Conservation (phyloP, 371 early-diverging fungal species). For the Saksenaea oblongispora region DNA sequence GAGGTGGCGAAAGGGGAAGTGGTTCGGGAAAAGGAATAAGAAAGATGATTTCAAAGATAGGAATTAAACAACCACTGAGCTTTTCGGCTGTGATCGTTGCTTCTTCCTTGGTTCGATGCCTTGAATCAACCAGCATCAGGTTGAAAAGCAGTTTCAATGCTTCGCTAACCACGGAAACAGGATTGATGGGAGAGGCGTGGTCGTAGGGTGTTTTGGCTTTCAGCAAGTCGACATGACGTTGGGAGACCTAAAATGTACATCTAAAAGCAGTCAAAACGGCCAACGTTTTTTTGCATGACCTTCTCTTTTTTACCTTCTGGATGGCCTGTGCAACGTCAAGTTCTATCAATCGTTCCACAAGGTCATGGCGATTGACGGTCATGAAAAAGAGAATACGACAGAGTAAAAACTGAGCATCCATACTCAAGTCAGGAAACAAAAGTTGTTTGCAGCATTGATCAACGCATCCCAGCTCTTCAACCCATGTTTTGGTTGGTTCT, state of each 20-base stretch:
- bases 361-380: constrained; percentile 48
- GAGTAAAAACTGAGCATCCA: constrained; percentile 56
- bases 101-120: constrained; percentile 8
- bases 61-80: constrained; percentile 27
- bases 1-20: constrained; percentile 70
- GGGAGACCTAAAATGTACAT: constrained; percentile 5
- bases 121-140: constrained; percentile 48
- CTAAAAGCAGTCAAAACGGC: not conserved
- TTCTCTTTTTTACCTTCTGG: constrained; percentile 36
- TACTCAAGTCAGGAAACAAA: constrained; percentile 34
- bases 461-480: constrained; percentile 36
- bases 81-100: constrained; percentile 19
- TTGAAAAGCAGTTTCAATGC: constrained; percentile 64
- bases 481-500: constrained; percentile 35
- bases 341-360: constrained; percentile 45
- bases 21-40: constrained; percentile 46
- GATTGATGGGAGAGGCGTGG: constrained; percentile 34
- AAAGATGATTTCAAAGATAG: constrained; percentile 41
- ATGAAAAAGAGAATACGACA: constrained; percentile 61
- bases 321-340: constrained; percentile 39
- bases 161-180: constrained; percentile 52
- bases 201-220: constrained; percentile 5
- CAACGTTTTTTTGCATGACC: too few species aligned
- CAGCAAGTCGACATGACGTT: constrained; percentile 12
- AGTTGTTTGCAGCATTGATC: constrained; percentile 34